Base-by-base conservation (phyloP, 1,284 basidiomycete species). In the Naganishia cerealis region DNA sequence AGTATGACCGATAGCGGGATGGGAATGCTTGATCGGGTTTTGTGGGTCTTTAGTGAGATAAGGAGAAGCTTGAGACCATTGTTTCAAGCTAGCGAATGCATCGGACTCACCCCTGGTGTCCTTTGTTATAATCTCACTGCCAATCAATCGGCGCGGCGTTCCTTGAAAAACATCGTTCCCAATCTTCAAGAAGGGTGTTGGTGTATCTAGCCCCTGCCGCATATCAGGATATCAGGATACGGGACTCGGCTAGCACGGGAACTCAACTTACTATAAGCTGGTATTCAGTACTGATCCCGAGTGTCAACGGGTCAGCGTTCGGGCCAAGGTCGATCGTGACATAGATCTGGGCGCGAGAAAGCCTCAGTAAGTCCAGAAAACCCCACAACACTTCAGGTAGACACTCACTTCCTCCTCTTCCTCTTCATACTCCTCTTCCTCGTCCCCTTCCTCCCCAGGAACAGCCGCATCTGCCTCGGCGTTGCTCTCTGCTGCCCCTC, bases 121-220 rank as follows among this genome's bases (percentile, higher is more conserved):
- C n/a, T 50, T 39, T 13, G 67, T 65, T 0, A 70, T 57, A 29
- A 70, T 67, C 43, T 70, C 69, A 43, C 66, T 67, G 2, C 69
- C 69, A 12, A 70, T 65, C 7, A 70, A 33, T 13, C 57, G 54
- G 40, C 59, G 55, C 13, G 66, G 69, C 26, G 54, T 67, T 16
- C 69, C 69, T 15, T 56, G 59, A 13, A 62, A 70, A 9, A 70
- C 56, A 48, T 67, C 59, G n/a, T 70, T 67, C 8, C 69, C 69
- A 15, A 70, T 58, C 55, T 67, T 67, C 21, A 70, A 50, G 42
- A 56, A 70, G 15, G 69, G 69, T 26, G 59, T 65, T 3, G 66
- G 66, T 39, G 69, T 70, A 39, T 70, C 69, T 16, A 70, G 56
- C 8, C 69, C 69, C 69, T 70, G 46, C 36, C 10, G 29, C 8